A percentile compares a stretch with the other conserved stretches of the same genome.
Conservation (phyloP, 345 rosid genomes). For the Rhodomyrtus tomentosa region DNA sequence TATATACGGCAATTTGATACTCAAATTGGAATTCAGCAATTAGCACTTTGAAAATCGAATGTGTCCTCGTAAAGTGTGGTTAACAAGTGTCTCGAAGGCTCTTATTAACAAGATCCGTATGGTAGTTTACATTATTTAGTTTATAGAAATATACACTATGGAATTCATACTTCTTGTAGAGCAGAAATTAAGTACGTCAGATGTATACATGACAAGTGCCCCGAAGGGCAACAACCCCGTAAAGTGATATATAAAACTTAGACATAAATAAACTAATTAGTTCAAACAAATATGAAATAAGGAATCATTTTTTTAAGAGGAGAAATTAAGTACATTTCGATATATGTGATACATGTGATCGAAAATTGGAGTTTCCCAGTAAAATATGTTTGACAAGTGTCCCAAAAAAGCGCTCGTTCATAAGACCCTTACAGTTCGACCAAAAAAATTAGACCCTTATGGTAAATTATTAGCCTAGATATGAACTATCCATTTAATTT, state of each 20-base stretch:
- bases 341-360: neutral
- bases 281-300: neutral
- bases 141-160: no score
- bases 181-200: no score
- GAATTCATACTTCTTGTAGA: no score
- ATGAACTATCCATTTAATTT: neutral
- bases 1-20: neutral
- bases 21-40: neutral
- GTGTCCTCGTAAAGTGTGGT: neutral
- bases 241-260: neutral
- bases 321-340: neutral
- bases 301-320: neutral
- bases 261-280: neutral
- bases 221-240: no score
- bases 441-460: no score
- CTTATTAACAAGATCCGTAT: no score
- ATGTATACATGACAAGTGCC: no score
- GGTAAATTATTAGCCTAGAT: neutral
- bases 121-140: no score
- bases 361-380: neutral
- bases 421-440: fast-evolving
- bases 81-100: no score
- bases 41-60: neutral
- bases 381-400: neutral
- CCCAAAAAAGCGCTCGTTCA: fast-evolving